These are phyloP conservation scores for Plantago rigida DNA, from an alignment of 305 asterid species.

Conservation along the genomic window DNA sequence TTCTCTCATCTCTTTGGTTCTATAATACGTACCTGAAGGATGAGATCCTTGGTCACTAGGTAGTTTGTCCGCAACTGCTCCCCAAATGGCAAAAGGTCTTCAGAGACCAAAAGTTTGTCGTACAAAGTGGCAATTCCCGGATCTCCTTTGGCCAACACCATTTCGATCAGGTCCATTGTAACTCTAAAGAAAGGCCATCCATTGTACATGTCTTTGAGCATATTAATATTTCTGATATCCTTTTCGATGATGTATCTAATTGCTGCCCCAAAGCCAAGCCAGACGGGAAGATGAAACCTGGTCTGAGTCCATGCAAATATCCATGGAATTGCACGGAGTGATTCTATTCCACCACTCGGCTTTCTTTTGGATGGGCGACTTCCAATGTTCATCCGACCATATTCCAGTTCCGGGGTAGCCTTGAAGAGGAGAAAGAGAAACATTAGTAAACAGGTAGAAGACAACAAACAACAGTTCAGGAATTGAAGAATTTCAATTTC, in stretches of 20 bases:
- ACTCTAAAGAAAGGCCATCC: constrained; percentile 93
- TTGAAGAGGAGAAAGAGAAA: constrained; percentile 23
- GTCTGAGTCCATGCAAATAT: constrained; percentile 98
- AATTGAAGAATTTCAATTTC: not conserved
- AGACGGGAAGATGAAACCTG: constrained; percentile 86
- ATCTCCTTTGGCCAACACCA: constrained; percentile 91
- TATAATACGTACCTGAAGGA: constrained; percentile 50
- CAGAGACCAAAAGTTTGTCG: constrained; percentile 62
- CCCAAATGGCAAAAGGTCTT: constrained; percentile 62
- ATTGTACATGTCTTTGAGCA: constrained; percentile 78
- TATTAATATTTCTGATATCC: constrained; percentile 60
- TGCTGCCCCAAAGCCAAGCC: constrained; percentile 92
- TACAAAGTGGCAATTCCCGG: constrained; percentile 73
- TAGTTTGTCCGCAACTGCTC: constrained; percentile 57
- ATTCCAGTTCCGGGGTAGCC: constrained; percentile 92
- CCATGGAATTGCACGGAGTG: constrained; percentile 93
- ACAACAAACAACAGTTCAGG: too few relatives aligned
- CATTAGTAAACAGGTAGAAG: not conserved
- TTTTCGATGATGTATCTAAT: constrained; percentile 46
- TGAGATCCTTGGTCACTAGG: constrained; percentile 48
- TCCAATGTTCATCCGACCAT: constrained; percentile 92
- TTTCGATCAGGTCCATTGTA: constrained; percentile 83
- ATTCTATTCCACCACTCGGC: constrained; percentile 91
- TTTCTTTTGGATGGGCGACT: constrained; percentile 88
- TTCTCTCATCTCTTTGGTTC: not conserved